These are phyloP conservation scores for Colletotrichum chlorophyti DNA, from an alignment of 2,329 filamentous ascomycete species.

Conservation along the genomic window DNA sequence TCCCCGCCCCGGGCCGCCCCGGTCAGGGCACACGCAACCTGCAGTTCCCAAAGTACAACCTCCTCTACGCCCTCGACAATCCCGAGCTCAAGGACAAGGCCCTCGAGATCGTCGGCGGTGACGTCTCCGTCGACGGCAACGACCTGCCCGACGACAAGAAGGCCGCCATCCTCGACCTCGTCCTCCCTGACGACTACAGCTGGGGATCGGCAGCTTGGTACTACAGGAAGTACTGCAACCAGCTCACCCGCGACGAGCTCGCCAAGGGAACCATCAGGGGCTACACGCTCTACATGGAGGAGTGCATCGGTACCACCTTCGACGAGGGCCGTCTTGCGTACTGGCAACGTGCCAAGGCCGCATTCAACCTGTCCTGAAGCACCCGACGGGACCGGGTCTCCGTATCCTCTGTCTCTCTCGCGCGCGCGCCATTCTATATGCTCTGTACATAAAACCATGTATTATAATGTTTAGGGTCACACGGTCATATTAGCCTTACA, in stretches of 20 bases:
- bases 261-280: conserved; percentile 46
- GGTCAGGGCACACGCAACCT: conserved; percentile 75
- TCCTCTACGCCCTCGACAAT: conserved; percentile 54
- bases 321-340: conserved; percentile 44
- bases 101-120: conserved; percentile 37
- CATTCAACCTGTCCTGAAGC: conserved; percentile 41
- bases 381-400: background rate
- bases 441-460: conserved; percentile 2
- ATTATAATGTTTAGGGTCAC: too few relatives aligned
- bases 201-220: conserved; percentile 62
- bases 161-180: conserved; percentile 50
- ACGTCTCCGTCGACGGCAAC: conserved; percentile 35
- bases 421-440: too few relatives aligned
- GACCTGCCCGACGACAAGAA: conserved; percentile 38
- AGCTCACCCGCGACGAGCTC: conserved; percentile 41
- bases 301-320: conserved; percentile 49
- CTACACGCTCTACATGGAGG: conserved; percentile 54
- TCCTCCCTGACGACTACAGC: conserved; percentile 57
- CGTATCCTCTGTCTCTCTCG: background rate
- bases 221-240: conserved; percentile 50
- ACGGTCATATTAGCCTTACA: background rate
- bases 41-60: conserved; percentile 54
- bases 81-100: conserved; percentile 41
- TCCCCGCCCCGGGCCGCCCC: conserved; percentile 49
- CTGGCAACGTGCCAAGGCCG: conserved; percentile 54